Evolutionary conservation across 208 protist genomes (phyloP).

Genomic region (Tritrichomonas musculus): DNA sequence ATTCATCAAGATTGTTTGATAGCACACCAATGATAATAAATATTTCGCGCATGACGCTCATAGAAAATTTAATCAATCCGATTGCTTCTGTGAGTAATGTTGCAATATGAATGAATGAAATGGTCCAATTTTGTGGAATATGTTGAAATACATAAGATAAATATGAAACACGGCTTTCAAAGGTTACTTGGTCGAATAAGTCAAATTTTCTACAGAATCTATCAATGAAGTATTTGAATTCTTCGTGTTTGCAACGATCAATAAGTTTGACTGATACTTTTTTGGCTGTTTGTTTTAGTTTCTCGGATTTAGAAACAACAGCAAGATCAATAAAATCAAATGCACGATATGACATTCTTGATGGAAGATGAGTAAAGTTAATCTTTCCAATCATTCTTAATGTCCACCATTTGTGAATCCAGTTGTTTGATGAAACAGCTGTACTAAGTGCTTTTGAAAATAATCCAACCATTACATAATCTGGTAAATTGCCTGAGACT

Average conservation of each 20-base stretch:
- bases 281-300: neutral
- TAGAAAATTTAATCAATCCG: neutral
- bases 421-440: neutral
- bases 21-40: neutral
- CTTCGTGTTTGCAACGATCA: neutral
- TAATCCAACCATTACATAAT: neutral
- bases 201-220: neutral
- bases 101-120: slow-evolving; percentile 9
- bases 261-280: neutral
- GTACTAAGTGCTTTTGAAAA: neutral
- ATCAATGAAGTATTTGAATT: slow-evolving; percentile 3
- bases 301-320: neutral
- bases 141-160: neutral
- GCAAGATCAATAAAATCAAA: neutral
- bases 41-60: neutral
- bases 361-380: neutral
- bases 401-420: neutral
- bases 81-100: neutral
- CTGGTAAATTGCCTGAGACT: neutral
- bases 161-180: neutral
- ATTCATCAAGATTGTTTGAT: neutral
- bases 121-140: neutral
- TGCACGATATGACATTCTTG: neutral
- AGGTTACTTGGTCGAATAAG: neutral
- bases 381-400: neutral